Conservation (phyloP, 495 filamentous ascomycete species). For the Podospora pseudocomata region DNA sequence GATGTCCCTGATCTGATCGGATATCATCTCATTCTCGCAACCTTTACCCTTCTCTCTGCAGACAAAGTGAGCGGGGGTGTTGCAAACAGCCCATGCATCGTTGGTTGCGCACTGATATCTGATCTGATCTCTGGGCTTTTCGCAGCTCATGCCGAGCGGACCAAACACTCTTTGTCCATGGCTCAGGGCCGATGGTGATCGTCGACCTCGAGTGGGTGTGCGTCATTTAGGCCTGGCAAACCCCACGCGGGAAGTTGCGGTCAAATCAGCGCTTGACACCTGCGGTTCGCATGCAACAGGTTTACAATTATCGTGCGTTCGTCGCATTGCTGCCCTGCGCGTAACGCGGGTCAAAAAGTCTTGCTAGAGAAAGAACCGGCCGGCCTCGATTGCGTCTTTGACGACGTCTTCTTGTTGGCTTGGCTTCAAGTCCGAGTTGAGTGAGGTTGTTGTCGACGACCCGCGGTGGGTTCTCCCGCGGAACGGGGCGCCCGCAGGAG, state of each 20-base stretch:
- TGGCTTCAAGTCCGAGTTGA: background rate
- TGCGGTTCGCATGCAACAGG: background rate
- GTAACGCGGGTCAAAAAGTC: background rate
- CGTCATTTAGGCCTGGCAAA: background rate
- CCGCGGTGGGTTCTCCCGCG: conserved; percentile 5
- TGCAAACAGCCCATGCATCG: background rate
- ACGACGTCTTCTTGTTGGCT: too few relatives aligned
- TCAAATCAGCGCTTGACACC: conserved; percentile 23
- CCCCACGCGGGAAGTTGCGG: background rate
- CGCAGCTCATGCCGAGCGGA: background rate
- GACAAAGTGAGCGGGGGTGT: background rate
- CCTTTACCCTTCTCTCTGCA: background rate
- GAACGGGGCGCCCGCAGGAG: conserved; percentile 28
- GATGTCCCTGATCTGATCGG: background rate
- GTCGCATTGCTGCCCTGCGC: background rate
- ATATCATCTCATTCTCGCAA: background rate
- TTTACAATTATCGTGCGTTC: background rate
- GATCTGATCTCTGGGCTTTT: background rate
- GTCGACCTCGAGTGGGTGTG: background rate
- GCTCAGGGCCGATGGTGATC: background rate
- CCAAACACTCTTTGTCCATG: background rate
- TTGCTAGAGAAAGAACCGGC: background rate
- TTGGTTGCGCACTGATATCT: background rate
- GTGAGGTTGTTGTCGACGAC: background rate
- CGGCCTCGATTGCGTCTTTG: too few relatives aligned